Evolutionary conservation across 768 basidiomycete genomes (phyloP).

Genomic region (Pleurotus sapidus): DNA sequence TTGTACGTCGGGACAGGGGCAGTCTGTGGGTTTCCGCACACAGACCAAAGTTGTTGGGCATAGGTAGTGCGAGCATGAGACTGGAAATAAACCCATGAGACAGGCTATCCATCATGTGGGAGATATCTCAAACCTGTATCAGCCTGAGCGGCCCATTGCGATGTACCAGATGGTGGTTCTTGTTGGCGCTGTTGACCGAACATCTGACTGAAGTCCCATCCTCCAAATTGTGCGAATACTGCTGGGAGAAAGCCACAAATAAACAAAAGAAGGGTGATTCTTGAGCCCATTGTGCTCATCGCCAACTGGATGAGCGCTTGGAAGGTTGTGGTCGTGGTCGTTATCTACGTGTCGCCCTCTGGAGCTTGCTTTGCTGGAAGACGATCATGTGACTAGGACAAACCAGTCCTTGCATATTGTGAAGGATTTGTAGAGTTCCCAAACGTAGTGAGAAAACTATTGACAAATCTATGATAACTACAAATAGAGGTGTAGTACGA

Average conservation of each 20-base stretch:
- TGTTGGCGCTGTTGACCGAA: constrained; percentile 64
- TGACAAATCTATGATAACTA: constrained; percentile 5
- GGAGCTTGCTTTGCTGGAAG: too few relatives aligned
- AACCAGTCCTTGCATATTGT: too few relatives aligned
- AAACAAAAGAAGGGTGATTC: constrained; percentile 26
- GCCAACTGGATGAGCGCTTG: too few relatives aligned
- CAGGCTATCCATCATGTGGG: background rate
- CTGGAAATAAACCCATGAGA: constrained; percentile 31
- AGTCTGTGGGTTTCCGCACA: constrained; percentile 57
- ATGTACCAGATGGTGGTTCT: constrained; percentile 45
- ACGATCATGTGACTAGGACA: too few relatives aligned
- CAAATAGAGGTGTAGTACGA: constrained; percentile 3
- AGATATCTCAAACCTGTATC: constrained; percentile 46
- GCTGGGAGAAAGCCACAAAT: constrained; percentile 31
- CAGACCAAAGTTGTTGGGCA: constrained; percentile 77
- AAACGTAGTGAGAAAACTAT: background rate
- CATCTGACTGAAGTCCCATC: constrained; percentile 72
- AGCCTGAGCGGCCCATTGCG: constrained; percentile 65
- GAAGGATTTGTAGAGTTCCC: too few relatives aligned
- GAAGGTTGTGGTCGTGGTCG: too few relatives aligned
- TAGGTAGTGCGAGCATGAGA: constrained; percentile 69
- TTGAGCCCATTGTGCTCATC: background rate
- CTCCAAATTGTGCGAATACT: constrained; percentile 64
- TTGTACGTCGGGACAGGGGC: constrained; percentile 74
- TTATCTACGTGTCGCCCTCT: too few relatives aligned